Percentiles rank a stretch among this genome's conserved stretches.
Evolutionary conservation across 495 filamentous ascomycete genomes (phyloP).

Genomic region (Aspergillus cavernicola): DNA sequence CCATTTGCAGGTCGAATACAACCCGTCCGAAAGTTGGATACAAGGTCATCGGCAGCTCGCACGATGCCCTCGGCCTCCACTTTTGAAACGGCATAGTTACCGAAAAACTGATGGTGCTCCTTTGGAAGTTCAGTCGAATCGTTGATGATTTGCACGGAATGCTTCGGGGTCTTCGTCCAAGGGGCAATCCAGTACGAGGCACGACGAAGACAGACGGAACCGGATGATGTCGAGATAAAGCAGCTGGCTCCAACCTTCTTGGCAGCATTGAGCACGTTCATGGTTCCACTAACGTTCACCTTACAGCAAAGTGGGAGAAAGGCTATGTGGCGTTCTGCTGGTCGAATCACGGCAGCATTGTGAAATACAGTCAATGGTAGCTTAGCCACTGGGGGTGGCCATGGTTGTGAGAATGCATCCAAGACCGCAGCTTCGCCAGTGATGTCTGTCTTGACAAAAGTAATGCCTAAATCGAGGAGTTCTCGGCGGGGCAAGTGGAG

Average conservation of each 20-base stretch:
- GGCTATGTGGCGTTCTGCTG: slow-evolving; percentile 43
- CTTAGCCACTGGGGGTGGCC: slow-evolving; percentile 40
- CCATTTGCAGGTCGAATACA: slow-evolving; percentile 55
- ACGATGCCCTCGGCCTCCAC: slow-evolving; percentile 51
- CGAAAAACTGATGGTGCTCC: slow-evolving; percentile 47
- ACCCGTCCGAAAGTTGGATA: slow-evolving; percentile 49
- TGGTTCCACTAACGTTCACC: slow-evolving; percentile 55
- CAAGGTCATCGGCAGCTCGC: slow-evolving; percentile 38
- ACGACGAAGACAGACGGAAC: slow-evolving; percentile 43
- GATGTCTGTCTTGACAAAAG: slow-evolving; percentile 52
- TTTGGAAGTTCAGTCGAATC: slow-evolving; percentile 46
- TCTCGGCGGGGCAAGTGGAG: slow-evolving; percentile 39
- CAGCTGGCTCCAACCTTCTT: slow-evolving; percentile 44
- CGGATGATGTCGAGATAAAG: slow-evolving; percentile 54
- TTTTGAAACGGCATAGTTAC: slow-evolving; percentile 55
- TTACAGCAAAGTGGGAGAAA: slow-evolving; percentile 43
- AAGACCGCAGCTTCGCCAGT: slow-evolving; percentile 40
- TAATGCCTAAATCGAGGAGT: slow-evolving; percentile 38
- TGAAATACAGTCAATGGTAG: slow-evolving; percentile 56
- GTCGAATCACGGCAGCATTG: slow-evolving; percentile 50
- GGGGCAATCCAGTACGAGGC: slow-evolving; percentile 48
- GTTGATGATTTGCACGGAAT: slow-evolving; percentile 40
- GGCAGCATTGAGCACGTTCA: slow-evolving; percentile 46
- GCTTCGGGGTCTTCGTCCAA: slow-evolving; percentile 37
- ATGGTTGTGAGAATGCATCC: slow-evolving; percentile 48